Conservation (phyloP, 345 rosid species). For the Stellera chamaejasme region DNA sequence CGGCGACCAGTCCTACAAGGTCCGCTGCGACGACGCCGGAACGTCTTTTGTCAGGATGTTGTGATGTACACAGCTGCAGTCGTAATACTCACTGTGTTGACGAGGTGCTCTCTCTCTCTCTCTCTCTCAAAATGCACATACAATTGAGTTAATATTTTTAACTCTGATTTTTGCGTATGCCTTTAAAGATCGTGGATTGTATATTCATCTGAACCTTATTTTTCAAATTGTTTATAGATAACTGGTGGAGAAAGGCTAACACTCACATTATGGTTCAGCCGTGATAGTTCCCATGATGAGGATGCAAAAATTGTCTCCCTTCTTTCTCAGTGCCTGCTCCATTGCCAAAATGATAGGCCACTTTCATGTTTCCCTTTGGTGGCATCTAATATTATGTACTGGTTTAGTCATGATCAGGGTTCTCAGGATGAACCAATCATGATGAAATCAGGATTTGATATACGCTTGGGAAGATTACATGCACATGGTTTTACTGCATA, state of each 20-base stretch:
- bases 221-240: constrained; percentile 35
- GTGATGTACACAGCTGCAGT: constrained; percentile 83
- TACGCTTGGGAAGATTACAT: constrained; percentile 61
- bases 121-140: background rate
- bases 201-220: background rate
- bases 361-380: constrained; percentile 34
- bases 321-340: constrained; percentile 31
- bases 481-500: constrained; percentile 49
- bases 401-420: constrained; percentile 45
- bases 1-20: constrained; percentile 40
- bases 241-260: constrained; percentile 80
- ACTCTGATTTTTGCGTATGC: no score
- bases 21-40: constrained; percentile 25
- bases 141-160: no score
- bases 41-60: constrained; percentile 46
- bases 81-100: constrained; percentile 78
- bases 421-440: constrained; percentile 17
- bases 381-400: constrained; percentile 79
- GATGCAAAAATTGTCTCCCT: constrained; percentile 69
- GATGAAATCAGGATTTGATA: constrained; percentile 35
- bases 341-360: constrained; percentile 7
- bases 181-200: no score
- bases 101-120: constrained; percentile 41
- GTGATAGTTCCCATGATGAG: constrained; percentile 69
- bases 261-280: constrained; percentile 87